These are phyloP conservation scores for Salvia sclarea DNA, from an alignment of 305 asterid genomes.

Conservation along the genomic window DNA sequence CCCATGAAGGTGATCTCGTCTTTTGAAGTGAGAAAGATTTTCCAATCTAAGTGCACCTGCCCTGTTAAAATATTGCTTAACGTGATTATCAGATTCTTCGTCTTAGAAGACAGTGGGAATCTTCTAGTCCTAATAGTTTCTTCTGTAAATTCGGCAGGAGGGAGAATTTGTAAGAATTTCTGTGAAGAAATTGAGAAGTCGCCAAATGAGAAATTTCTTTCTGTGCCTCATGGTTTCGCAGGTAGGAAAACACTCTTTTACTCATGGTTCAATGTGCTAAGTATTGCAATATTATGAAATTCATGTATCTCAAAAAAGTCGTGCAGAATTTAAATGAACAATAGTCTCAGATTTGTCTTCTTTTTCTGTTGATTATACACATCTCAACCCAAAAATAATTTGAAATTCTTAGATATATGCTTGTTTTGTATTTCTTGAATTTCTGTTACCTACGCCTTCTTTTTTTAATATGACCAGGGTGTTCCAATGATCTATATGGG, in stretches of 20 bases:
- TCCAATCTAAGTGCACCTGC: background rate
- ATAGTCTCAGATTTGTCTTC: slow-evolving; percentile 7
- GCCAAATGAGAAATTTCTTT: slow-evolving; percentile 90
- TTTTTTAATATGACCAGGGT: slow-evolving; percentile 58
- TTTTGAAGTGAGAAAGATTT: background rate
- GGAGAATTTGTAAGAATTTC: slow-evolving; percentile 82
- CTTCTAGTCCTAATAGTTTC: slow-evolving; percentile 5
- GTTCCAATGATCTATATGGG: slow-evolving; percentile 97
- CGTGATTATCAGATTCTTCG: slow-evolving; percentile 1
- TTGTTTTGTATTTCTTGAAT: background rate
- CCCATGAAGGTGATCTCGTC: background rate
- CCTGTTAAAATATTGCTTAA: slow-evolving; percentile 10
- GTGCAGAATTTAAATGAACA: background rate
- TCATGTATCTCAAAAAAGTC: background rate
- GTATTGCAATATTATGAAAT: background rate
- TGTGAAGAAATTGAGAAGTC: slow-evolving; percentile 83
- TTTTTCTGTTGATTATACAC: background rate
- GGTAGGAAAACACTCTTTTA: slow-evolving; percentile 45
- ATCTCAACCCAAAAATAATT: background rate
- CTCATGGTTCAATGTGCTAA: background rate
- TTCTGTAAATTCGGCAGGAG: slow-evolving; percentile 51
- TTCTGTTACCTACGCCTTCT: slow-evolving; percentile 5
- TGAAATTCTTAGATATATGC: background rate
- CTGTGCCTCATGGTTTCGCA: slow-evolving; percentile 98
- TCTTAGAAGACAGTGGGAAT: slow-evolving; percentile 2